Conservation (phyloP, 768 basidiomycete species). For the Phlebiopsis flavidoalba region DNA sequence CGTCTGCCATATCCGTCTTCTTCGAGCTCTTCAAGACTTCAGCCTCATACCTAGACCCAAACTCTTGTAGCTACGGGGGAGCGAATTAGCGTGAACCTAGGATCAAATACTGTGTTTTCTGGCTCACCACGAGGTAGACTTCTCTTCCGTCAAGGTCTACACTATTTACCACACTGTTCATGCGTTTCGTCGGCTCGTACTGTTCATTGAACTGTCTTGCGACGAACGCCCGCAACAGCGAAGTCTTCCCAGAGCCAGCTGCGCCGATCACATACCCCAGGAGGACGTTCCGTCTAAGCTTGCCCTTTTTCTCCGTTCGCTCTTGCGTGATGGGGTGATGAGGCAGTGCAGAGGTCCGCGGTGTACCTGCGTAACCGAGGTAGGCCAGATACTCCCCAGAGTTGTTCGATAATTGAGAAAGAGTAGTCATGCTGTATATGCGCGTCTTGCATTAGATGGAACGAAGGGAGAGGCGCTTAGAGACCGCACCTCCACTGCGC, state of each 20-base stretch:
- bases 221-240: constrained; percentile 77
- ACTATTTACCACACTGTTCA: constrained; percentile 89
- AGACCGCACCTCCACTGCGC: constrained; percentile 92
- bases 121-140: constrained; percentile 91
- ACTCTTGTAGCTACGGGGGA: constrained; percentile 79
- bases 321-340: constrained; percentile 57
- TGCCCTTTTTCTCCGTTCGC: constrained; percentile 82
- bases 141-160: constrained; percentile 94
- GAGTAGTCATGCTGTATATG: constrained; percentile 81
- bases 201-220: constrained; percentile 68
- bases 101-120: background rate
- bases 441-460: background rate
- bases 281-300: constrained; percentile 88
- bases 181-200: constrained; percentile 88
- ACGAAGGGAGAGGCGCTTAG: background rate
- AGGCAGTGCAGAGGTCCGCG: constrained; percentile 80
- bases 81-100: background rate
- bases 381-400: constrained; percentile 92
- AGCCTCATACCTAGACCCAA: constrained; percentile 92
- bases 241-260: constrained; percentile 94
- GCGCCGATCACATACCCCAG: constrained; percentile 92
- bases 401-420: constrained; percentile 92
- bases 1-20: constrained; percentile 90
- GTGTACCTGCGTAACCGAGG: constrained; percentile 75
- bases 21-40: constrained; percentile 85